These are phyloP conservation scores for Carex pumila DNA, from an alignment of 176 grass and related monocot genomes.

Conservation along the genomic window DNA sequence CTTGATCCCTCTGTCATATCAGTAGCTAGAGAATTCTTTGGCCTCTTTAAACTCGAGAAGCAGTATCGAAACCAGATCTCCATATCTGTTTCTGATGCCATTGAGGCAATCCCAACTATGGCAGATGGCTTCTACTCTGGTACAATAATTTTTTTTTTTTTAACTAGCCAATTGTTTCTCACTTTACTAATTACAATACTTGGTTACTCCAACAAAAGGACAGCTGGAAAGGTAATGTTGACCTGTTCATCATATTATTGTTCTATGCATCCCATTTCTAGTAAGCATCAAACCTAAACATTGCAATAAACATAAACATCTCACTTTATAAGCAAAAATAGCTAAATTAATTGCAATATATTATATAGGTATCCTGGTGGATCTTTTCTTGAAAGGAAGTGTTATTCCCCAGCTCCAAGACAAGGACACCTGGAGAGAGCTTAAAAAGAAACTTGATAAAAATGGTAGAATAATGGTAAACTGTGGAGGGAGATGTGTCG, in stretches of 20 bases:
- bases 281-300: background rate
- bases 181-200: background rate
- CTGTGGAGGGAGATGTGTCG: conserved; percentile 66
- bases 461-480: conserved; percentile 71
- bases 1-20: conserved; percentile 60
- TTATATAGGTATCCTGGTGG: conserved; percentile 38
- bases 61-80: conserved; percentile 35
- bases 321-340: background rate
- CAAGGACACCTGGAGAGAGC: conserved; percentile 31
- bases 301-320: background rate
- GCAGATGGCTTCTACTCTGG: conserved; percentile 43
- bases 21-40: conserved; percentile 66
- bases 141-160: background rate
- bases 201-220: no score
- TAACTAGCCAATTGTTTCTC: background rate
- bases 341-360: background rate
- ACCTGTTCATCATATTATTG: background rate
- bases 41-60: conserved; percentile 49
- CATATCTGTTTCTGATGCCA: conserved; percentile 48
- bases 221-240: background rate
- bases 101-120: conserved; percentile 25
- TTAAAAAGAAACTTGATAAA: conserved; percentile 24
- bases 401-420: conserved; percentile 73
- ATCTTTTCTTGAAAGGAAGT: conserved; percentile 65
- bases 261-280: background rate